Conservation (phyloP, 2,329 filamentous ascomycete genomes). For the Aschersonia sp. region DNA sequence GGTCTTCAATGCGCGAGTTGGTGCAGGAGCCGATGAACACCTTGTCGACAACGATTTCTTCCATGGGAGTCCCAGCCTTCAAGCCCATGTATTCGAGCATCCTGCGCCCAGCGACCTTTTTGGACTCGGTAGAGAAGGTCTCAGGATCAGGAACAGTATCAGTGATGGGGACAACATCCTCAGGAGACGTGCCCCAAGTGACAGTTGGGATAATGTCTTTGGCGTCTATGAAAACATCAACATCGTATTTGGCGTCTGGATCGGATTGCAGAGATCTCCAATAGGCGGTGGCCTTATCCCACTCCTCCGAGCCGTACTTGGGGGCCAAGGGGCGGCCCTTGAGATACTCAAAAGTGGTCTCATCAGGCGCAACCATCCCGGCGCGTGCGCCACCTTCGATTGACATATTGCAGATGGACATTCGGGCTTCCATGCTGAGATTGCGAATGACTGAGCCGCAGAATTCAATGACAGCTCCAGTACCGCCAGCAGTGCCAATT, state of each 20-base stretch:
- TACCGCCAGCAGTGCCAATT: slow-evolving; percentile 92
- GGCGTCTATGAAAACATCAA: slow-evolving; percentile 75
- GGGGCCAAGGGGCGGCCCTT: slow-evolving; percentile 83
- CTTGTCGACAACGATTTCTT: slow-evolving; percentile 88
- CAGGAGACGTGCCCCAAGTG: slow-evolving; percentile 93
- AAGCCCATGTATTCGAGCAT: slow-evolving; percentile 96
- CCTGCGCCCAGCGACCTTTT: slow-evolving; percentile 65
- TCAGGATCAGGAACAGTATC: slow-evolving; percentile 82
- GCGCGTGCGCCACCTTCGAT: slow-evolving; percentile 92
- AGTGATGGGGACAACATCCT: slow-evolving; percentile 91
- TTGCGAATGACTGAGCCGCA: slow-evolving; percentile 83
- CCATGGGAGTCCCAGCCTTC: slow-evolving; percentile 70
- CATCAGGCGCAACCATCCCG: slow-evolving; percentile 92
- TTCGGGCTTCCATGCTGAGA: slow-evolving; percentile 90
- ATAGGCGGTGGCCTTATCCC: slow-evolving; percentile 77
- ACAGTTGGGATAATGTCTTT: slow-evolving; percentile 90
- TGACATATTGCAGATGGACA: slow-evolving; percentile 99
- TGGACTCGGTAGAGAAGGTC: slow-evolving; percentile 64
- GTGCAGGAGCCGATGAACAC: slow-evolving; percentile 98
- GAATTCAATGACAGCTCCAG: slow-evolving; percentile 90
- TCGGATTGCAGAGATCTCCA: slow-evolving; percentile 82
- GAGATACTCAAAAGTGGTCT: slow-evolving; percentile 88
- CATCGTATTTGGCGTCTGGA: slow-evolving; percentile 76
- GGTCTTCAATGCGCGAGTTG: slow-evolving; percentile 90
- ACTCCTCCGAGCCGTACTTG: slow-evolving; percentile 68